Base-by-base conservation (phyloP, 345 rosid genomes). In the Euclidium syriacum region DNA sequence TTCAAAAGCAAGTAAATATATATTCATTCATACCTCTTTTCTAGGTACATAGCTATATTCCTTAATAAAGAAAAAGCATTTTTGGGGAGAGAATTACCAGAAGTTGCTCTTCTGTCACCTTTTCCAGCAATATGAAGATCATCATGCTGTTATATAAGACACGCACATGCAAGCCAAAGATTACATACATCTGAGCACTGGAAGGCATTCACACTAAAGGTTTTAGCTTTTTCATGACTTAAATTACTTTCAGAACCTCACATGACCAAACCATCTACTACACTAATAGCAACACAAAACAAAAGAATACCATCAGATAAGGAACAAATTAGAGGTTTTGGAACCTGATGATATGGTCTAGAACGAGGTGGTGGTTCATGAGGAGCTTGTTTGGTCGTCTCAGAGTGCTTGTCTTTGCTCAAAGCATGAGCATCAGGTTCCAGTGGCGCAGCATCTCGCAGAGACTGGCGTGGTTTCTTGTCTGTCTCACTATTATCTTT, bases 131-230 rank as follows among this genome's bases (percentile, higher is more conserved):
- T 76, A 81, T 75, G 78, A 64, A 81, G 92, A 62, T 82, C 95
- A 79, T 90, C 90, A 20, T 80, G 92, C 99, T 95, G 89, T 86
- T 80, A 85, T 80, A 85, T 65, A 80, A 85, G 77, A 89, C 83
- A 89, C 42, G 78, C 74, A 90, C 79, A 87, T 81, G 90, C 83
- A 90, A 83, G 83, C 76, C 91, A 75, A 81, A 87, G 64, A 87
- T 74, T 75, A 81, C 78, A 78, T 70, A 12, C 14, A 73, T 19
- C 60, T 80, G 75, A 80, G 82, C 79, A 73, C 72, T 39, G 66
- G 76, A 75, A 73, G 79, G 80, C 80, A 29, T 34, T 67, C 64
- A 30, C 8, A 47, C 6, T 5, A 50, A 59, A 38, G 1, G 30
- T 41, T 51, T n/a, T 5, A n/a, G 48, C 40, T 5, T 23, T 40